Evolutionary conservation across 371 early-diverging fungal species (phyloP).

Genomic region (Rhizomucor pusillus): DNA sequence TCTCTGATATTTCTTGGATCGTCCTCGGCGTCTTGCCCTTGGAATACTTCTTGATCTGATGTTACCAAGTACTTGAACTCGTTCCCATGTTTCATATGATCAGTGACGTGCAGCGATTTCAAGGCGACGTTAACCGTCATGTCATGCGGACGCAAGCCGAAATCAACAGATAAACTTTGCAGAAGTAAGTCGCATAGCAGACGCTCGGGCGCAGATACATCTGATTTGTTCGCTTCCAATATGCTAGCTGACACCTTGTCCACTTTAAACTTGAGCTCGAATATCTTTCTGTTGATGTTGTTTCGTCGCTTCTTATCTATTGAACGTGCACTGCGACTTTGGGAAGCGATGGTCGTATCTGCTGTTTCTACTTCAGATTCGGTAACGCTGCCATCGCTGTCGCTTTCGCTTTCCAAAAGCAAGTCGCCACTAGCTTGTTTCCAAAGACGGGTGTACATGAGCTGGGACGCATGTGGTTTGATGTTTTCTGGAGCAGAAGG

Average conservation of each 20-base stretch:
- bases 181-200: conserved; percentile 72
- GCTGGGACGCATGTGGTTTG: conserved; percentile 8
- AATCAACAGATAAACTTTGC: conserved; percentile 66
- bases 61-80: conserved; percentile 69
- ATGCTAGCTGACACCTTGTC: conserved; percentile 70
- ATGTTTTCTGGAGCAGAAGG: not conserved
- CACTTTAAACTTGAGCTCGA: conserved; percentile 73
- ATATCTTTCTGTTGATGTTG: conserved; percentile 40
- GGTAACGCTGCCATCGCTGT: conserved; percentile 26
- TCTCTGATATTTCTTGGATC: conserved; percentile 35
- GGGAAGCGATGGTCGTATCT: conserved; percentile 12
- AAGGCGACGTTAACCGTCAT: conserved; percentile 74
- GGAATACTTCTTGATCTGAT: conserved; percentile 42
- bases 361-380: conserved; percentile 18
- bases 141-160: conserved; percentile 70
- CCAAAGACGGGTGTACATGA: conserved; percentile 40
- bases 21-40: not conserved
- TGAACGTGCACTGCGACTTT: conserved; percentile 1
- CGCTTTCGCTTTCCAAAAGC: conserved; percentile 32
- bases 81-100: conserved; percentile 64
- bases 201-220: conserved; percentile 38
- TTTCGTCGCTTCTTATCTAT: conserved; percentile 1
- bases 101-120: conserved; percentile 74
- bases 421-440: conserved; percentile 18
- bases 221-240: conserved; percentile 31